These are phyloP conservation scores for Podospora australis DNA, from an alignment of 495 filamentous ascomycete genomes.

Conservation along the genomic window DNA sequence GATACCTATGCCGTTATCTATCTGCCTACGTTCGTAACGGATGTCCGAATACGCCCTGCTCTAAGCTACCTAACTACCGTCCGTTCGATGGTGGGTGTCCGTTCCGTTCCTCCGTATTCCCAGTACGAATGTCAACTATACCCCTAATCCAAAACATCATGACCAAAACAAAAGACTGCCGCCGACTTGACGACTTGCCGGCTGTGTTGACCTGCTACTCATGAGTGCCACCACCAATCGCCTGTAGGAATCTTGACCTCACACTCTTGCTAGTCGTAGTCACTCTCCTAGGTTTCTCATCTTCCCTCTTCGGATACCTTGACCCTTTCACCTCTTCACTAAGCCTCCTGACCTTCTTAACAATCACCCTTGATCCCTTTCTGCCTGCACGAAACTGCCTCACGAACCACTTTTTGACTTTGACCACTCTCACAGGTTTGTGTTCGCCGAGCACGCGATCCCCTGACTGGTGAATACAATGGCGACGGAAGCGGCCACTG, in stretches of 20 bases:
- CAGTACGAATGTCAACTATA: too few species aligned
- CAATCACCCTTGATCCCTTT: conserved; percentile 14
- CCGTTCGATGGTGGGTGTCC: too few species aligned
- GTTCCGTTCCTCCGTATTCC: too few species aligned
- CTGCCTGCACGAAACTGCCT: conserved; percentile 15
- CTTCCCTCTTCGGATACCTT: not conserved
- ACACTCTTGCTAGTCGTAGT: not conserved
- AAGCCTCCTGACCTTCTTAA: conserved; percentile 9
- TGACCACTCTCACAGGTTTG: conserved; percentile 1
- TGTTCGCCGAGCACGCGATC: not conserved
- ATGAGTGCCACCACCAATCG: not conserved
- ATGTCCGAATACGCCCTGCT: too few species aligned
- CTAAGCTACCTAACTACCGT: too few species aligned
- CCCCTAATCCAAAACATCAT: too few species aligned
- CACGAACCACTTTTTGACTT: conserved; percentile 21
- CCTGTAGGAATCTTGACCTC: not conserved
- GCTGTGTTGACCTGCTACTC: not conserved
- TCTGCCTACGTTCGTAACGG: too few species aligned
- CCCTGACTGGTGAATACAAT: not conserved
- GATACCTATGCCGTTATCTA: too few species aligned
- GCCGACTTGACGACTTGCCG: too few species aligned
- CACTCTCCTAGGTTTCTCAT: not conserved
- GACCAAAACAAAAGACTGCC: too few species aligned
- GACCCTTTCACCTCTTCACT: too few species aligned
- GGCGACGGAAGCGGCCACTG: not conserved